Base-by-base conservation (phyloP, 139 green algal genomes). In the Picochlorum sp. region DNA sequence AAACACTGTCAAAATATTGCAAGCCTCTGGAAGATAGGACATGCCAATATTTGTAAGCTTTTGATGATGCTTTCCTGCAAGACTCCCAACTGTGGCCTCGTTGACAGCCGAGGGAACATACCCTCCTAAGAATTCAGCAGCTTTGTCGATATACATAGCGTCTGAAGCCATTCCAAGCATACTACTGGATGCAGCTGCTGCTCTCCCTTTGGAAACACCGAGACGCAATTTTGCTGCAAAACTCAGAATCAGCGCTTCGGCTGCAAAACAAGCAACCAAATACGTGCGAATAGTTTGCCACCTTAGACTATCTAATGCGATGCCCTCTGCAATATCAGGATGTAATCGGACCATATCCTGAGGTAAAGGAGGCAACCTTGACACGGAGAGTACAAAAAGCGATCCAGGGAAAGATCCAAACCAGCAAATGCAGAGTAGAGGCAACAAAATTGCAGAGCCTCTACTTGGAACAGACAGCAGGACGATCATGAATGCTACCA, bases 211-310 rank as follows among this genome's bases (percentile, higher is more conserved):
- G 23, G 59, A 26, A 47, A 79, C 79, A 14, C 67, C 66, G 60
- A 95, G 80, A 45, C 83, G 85, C 28, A 98, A 81, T 85, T 97
- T 98, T 0, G 96, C 70, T 23, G 81, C 79, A 47, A 98, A 88
- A 1, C 92, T 90, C 49, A 97, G 75, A 37, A 96, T 72, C 54
- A 95, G 69, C 4, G 87, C 81, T 45, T 96, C 70, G 5, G 85
- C 79, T 3, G 85, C 85, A 69, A 84, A 90, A 8, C 93, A 73
- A 20, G 83, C 86, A 50, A 95, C 50, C 49, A 97, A 65, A 4
- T 78, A 72, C 3, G 82, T 77, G 9, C 16, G 20, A 0, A 58
- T 21, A 21, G 45, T 15, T 60, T 47, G 15, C 28, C 49, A 38
- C 21, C 61, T 41, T 38, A 49, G 3, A 41, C 38, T 32, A 34